Conservation (phyloP, 2,329 filamentous ascomycete species). For the Aspergillus phoenicis region DNA sequence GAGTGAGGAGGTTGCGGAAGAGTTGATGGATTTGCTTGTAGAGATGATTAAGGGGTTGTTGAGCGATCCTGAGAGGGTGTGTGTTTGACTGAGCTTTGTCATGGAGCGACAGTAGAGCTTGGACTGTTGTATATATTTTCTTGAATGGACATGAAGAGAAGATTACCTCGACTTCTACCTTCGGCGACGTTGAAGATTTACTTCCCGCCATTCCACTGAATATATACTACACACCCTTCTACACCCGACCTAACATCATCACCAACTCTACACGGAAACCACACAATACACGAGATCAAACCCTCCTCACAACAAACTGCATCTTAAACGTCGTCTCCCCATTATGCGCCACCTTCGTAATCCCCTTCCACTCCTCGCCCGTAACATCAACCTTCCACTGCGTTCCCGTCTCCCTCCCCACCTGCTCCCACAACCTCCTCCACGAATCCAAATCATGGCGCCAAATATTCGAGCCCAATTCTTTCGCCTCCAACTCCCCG, state of each 20-base stretch:
- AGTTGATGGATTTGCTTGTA: not conserved
- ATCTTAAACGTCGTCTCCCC: conserved; percentile 3
- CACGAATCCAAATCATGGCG: conserved; percentile 6
- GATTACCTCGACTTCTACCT: too few relatives aligned
- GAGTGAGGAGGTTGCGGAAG: not conserved
- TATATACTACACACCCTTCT: too few relatives aligned
- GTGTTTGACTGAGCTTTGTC: not conserved
- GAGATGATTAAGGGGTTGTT: not conserved
- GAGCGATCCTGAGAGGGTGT: not conserved
- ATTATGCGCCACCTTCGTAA: not conserved
- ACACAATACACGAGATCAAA: too few relatives aligned
- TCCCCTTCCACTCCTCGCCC: conserved; percentile 2
- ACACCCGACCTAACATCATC: too few relatives aligned
- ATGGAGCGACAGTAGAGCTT: too few relatives aligned
- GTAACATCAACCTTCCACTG: not conserved
- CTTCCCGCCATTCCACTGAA: too few relatives aligned
- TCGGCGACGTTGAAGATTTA: too few relatives aligned
- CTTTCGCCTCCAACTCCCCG: not conserved
- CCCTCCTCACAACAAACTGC: conserved; percentile 4
- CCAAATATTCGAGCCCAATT: not conserved
- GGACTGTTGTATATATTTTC: too few relatives aligned
- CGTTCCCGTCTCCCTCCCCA: not conserved
- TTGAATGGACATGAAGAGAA: too few relatives aligned
- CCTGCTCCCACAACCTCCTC: conserved; percentile 8
- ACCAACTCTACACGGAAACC: too few relatives aligned